Evolutionary conservation across 306 rosid species (phyloP).

Genomic region (Hippophae gyantsensis): DNA sequence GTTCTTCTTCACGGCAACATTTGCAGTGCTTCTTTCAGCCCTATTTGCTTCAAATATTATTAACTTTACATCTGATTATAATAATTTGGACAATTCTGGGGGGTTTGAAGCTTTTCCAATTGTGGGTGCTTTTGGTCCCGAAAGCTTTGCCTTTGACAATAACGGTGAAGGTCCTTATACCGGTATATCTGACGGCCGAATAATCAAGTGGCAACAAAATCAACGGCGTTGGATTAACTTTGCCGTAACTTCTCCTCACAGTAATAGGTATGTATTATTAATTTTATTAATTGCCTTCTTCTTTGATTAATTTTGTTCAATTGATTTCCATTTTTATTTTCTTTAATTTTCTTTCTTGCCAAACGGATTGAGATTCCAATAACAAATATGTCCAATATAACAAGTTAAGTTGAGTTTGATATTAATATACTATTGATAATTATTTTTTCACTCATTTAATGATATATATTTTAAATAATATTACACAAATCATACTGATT

Average conservation of each 20-base stretch:
- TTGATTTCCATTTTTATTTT: background rate
- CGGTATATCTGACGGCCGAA: conserved; percentile 60
- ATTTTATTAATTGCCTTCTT: background rate
- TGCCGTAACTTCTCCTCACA: conserved; percentile 39
- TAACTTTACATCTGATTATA: background rate
- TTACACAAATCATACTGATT: too few relatives aligned
- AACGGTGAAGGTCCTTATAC: conserved; percentile 62
- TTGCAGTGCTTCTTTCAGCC: conserved; percentile 12
- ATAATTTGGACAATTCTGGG: background rate
- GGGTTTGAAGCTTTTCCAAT: conserved; percentile 27
- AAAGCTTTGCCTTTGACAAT: conserved; percentile 54
- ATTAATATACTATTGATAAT: too few relatives aligned
- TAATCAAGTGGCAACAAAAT: conserved; percentile 47
- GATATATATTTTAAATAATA: too few relatives aligned
- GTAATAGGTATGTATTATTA: conserved; percentile 27
- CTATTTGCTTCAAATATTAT: conserved; percentile 4
- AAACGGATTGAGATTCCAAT: background rate
- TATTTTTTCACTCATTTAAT: too few relatives aligned
- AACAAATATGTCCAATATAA: background rate
- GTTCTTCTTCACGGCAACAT: conserved; percentile 14
- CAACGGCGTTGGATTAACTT: conserved; percentile 44
- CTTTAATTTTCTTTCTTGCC: background rate
- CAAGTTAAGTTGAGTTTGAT: too few relatives aligned
- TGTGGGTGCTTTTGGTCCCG: conserved; percentile 45
- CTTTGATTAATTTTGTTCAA: background rate